phyloP scores from a whole-genome alignment of 2,329 filamentous ascomycete genomes.

The Phaeosphaeria sp. region DNA sequence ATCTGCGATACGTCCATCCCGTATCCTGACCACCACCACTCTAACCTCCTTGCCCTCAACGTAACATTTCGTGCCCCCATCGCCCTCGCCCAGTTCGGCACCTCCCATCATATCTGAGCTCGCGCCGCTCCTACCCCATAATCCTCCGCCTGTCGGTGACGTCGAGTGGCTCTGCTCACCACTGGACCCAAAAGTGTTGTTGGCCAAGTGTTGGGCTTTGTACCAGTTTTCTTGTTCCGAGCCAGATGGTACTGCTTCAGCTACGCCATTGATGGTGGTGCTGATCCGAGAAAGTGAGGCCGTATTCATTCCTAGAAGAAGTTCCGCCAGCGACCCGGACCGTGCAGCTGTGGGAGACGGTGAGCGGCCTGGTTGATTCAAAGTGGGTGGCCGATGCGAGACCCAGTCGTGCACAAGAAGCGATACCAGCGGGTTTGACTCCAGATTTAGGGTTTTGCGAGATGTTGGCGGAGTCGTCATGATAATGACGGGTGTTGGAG shows the following conservation, averaged over 20 bases:
- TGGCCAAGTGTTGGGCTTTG: slow-evolving; percentile 82
- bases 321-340: slow-evolving; percentile 77
- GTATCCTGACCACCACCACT: slow-evolving; percentile 85
- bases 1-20: slow-evolving; percentile 86
- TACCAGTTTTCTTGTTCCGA: slow-evolving; percentile 87
- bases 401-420: slow-evolving; percentile 99
- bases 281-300: slow-evolving; percentile 86
- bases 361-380: slow-evolving; percentile 58
- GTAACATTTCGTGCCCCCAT: slow-evolving; percentile 67
- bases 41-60: slow-evolving; percentile 83
- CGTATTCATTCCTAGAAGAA: slow-evolving; percentile 91
- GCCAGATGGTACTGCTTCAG: slow-evolving; percentile 73
- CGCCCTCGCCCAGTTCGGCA: slow-evolving; percentile 47
- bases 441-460: slow-evolving; percentile 81
- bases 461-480: slow-evolving; percentile 86
- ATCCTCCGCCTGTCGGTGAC: slow-evolving; percentile 45
- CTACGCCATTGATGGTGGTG: slow-evolving; percentile 91
- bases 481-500: slow-evolving; percentile 74
- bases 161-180: slow-evolving; percentile 36
- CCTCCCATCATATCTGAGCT: slow-evolving; percentile 47
- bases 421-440: slow-evolving; percentile 84
- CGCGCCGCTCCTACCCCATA: slow-evolving; percentile 53
- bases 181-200: slow-evolving; percentile 78
- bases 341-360: slow-evolving; percentile 65
- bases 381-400: slow-evolving; percentile 85